Conservation (phyloP, 2,329 filamentous ascomycete genomes). For the Fusarium nelsonii region DNA sequence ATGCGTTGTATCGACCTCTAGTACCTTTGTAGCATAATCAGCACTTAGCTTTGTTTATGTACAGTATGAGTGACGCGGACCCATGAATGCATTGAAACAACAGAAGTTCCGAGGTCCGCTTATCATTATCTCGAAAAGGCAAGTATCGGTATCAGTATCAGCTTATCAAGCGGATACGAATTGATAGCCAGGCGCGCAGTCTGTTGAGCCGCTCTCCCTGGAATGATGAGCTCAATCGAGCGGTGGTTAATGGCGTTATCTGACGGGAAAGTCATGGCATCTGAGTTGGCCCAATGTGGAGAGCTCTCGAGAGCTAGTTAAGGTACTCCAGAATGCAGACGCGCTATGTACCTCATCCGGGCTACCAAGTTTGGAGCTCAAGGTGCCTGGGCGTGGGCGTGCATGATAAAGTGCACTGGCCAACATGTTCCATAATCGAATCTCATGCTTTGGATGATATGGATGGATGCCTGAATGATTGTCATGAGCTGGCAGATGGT, state of each 20-base stretch:
- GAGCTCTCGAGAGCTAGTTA: slow-evolving; percentile 31
- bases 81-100: slow-evolving; percentile 15
- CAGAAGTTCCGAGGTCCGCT: slow-evolving; percentile 22
- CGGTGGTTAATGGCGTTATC: slow-evolving; percentile 47
- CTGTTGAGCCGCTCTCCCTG: slow-evolving; percentile 21
- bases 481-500: slow-evolving; percentile 13
- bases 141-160: slow-evolving; percentile 5
- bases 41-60: slow-evolving; percentile 14
- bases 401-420: slow-evolving; percentile 29
- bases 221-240: slow-evolving; percentile 47
- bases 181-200: slow-evolving; percentile 11
- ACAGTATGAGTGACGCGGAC: not conserved
- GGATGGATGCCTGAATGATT: slow-evolving; percentile 1
- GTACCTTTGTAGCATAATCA: slow-evolving; percentile 1
- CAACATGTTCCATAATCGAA: slow-evolving; percentile 6
- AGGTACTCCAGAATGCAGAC: slow-evolving; percentile 17
- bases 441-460: slow-evolving; percentile 8
- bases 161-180: slow-evolving; percentile 20
- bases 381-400: slow-evolving; percentile 5
- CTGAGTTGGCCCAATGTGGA: slow-evolving; percentile 25
- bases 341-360: slow-evolving; percentile 32
- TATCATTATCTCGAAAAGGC: slow-evolving; percentile 16
- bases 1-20: not conserved
- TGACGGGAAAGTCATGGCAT: slow-evolving; percentile 42
- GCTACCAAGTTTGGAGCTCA: slow-evolving; percentile 26